A percentile compares a stretch with the other conserved stretches of the same genome.
phyloP scores from a whole-genome alignment of 352 stramenopile species.

The Phytophthora litchii region DNA sequence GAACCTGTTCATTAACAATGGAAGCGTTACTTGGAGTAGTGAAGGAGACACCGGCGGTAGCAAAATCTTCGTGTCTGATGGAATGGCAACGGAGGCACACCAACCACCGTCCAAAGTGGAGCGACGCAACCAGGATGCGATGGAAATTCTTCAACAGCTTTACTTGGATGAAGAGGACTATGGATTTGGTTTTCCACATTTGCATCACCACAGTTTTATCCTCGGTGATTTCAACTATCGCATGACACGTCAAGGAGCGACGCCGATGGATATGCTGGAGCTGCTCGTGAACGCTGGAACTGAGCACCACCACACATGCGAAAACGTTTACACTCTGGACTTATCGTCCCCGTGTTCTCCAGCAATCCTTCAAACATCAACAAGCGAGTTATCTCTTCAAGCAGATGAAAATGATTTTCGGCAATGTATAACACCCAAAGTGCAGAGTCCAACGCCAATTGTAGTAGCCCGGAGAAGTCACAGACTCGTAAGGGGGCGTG shows the following conservation, averaged over 20 bases:
- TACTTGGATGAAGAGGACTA: conserved; percentile 85
- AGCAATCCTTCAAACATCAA: conserved; percentile 35
- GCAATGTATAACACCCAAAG: conserved; percentile 55
- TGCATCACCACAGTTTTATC: conserved; percentile 90
- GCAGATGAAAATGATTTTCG: conserved; percentile 41
- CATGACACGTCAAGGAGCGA: conserved; percentile 58
- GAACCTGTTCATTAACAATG: conserved; percentile 11
- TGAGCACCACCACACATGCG: conserved; percentile 19
- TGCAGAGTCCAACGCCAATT: conserved; percentile 35
- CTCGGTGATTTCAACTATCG: conserved; percentile 92
- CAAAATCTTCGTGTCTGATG: conserved; percentile 20
- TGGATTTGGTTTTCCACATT: conserved; percentile 80
- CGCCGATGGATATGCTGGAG: conserved; percentile 63
- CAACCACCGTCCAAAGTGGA: conserved; percentile 70
- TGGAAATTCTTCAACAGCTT: conserved; percentile 83
- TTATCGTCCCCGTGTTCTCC: conserved; percentile 36
- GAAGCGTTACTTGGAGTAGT: conserved; percentile 26
- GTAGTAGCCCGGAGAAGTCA: conserved; percentile 6
- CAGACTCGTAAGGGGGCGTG: conserved; percentile 9
- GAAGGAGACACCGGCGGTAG: conserved; percentile 24
- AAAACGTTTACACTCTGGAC: conserved; percentile 20
- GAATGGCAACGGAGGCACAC: conserved; percentile 12
- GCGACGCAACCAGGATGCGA: conserved; percentile 81
- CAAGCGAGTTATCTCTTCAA: conserved; percentile 31
- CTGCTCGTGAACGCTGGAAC: conserved; percentile 36